Evolutionary conservation across 805 yeast species (phyloP).

Genomic region (Barnettozyma wickerhamii): DNA sequence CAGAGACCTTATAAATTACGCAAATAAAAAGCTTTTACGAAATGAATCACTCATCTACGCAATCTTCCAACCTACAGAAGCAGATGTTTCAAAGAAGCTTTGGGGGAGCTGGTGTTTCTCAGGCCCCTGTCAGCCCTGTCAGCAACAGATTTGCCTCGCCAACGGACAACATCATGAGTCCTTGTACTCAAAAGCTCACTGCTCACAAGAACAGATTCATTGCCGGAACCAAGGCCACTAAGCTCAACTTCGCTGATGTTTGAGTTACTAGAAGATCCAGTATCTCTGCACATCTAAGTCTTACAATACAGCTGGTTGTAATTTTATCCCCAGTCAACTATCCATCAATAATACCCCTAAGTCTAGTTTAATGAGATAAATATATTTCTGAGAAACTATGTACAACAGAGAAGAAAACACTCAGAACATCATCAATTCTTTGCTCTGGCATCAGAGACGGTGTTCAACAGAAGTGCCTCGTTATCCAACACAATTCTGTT

Average conservation of each 20-base stretch:
- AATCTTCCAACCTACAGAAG: conserved; percentile 15
- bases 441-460: conserved; percentile 71
- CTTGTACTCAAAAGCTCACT: conserved; percentile 51
- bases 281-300: too few relatives aligned
- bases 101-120: conserved; percentile 1
- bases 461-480: conserved; percentile 86
- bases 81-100: conserved; percentile 21
- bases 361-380: not conserved
- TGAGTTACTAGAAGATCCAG: too few relatives aligned
- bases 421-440: too few relatives aligned
- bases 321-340: not conserved
- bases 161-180: conserved; percentile 54
- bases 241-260: conserved; percentile 20
- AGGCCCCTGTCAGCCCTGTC: too few relatives aligned
- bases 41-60: too few relatives aligned
- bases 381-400: conserved; percentile 4
- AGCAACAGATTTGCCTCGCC: conserved; percentile 51
- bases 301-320: not conserved
- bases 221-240: conserved; percentile 25
- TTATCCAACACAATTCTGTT: conserved; percentile 89
- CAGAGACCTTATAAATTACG: too few relatives aligned
- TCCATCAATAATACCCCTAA: not conserved
- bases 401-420: too few relatives aligned
- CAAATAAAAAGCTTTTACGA: too few relatives aligned
- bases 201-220: conserved; percentile 42